Conservation (phyloP, 1,139 yeast species). For the Hyphopichia khmerensis region DNA sequence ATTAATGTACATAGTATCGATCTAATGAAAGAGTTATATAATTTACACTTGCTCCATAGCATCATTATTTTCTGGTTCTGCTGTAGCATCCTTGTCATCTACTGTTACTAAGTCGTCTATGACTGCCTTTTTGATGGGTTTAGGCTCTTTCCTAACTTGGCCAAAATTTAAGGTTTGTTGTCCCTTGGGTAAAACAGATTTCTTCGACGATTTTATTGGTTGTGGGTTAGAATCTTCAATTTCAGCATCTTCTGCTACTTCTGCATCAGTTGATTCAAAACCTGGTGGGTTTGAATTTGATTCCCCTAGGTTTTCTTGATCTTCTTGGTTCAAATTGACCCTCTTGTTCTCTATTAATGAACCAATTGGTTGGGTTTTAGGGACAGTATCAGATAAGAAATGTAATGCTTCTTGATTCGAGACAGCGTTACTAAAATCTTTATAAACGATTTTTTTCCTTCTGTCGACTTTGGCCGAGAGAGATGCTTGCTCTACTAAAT, state of each 20-base stretch:
- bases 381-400: conserved; percentile 69
- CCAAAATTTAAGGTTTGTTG: conserved; percentile 35
- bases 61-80: conserved; percentile 12
- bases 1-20: neutral
- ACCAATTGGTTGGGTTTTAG: conserved; percentile 57
- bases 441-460: conserved; percentile 68
- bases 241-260: conserved; percentile 7
- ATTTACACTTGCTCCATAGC: conserved; percentile 13
- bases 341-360: conserved; percentile 48
- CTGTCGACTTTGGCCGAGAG: conserved; percentile 66
- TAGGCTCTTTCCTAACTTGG: conserved; percentile 10
- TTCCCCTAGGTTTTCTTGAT: conserved; percentile 3
- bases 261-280: conserved; percentile 1
- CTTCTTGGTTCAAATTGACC: conserved; percentile 29
- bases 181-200: conserved; percentile 31
- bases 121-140: conserved; percentile 32
- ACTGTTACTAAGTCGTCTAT: conserved; percentile 32
- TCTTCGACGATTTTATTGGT: conserved; percentile 8
- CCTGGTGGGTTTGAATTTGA: conserved; percentile 1
- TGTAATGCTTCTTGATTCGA: conserved; percentile 61
- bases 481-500: conserved; percentile 77
- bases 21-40: neutral
- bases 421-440: conserved; percentile 76
- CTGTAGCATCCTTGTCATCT: conserved; percentile 10
- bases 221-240: conserved; percentile 7